Conservation (phyloP, 148 eudicot species). For the Cornus controversa region DNA sequence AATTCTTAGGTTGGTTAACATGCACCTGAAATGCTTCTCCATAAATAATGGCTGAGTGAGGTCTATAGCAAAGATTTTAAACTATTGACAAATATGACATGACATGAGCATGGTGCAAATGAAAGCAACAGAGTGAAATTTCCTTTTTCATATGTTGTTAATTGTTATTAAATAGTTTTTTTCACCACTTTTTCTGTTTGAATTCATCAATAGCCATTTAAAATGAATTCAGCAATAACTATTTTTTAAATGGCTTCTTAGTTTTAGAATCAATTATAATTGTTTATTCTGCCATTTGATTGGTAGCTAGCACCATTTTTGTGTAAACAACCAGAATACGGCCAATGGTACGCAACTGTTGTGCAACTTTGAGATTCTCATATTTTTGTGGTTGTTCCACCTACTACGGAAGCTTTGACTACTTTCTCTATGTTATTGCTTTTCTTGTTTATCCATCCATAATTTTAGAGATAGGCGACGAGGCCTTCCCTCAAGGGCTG, state of each 20-base stretch:
- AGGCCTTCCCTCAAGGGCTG: not conserved
- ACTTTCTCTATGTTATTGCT: not conserved
- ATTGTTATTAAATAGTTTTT: not conserved
- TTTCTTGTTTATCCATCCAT: not conserved
- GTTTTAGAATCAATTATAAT: not conserved
- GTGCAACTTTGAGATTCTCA: not conserved
- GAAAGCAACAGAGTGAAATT: conserved; percentile 1
- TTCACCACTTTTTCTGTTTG: not conserved
- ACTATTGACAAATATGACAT: not conserved
- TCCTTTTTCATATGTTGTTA: not conserved
- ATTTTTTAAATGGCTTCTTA: not conserved
- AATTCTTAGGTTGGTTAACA: not conserved
- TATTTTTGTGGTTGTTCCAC: not conserved
- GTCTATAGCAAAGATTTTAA: not conserved
- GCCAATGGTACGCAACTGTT: not conserved
- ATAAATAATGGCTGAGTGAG: not conserved
- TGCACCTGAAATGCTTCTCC: too few species aligned
- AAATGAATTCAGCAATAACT: too few species aligned
- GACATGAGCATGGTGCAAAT: not conserved
- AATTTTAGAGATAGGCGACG: not conserved
- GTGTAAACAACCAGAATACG: not conserved
- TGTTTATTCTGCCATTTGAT: not conserved
- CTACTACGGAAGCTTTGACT: not conserved
- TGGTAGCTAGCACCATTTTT: not conserved
- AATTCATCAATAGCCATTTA: not conserved